These are phyloP conservation scores for Aureobasidium sp. DNA, from an alignment of 2,329 filamentous ascomycete genomes.

Conservation along the genomic window DNA sequence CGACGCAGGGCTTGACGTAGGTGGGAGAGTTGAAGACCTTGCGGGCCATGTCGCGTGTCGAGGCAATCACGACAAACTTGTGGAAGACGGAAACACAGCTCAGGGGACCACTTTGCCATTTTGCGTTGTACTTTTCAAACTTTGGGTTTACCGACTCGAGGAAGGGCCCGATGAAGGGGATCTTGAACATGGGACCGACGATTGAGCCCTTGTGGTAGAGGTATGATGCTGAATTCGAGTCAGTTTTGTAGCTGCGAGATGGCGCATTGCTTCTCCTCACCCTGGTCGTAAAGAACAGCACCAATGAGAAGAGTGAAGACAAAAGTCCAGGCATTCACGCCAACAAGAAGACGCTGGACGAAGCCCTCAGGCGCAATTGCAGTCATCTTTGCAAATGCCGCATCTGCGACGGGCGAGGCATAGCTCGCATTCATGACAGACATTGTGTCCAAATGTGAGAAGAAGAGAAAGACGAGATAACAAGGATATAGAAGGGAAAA, in stretches of 20 bases:
- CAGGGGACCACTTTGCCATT: slow-evolving; percentile 85
- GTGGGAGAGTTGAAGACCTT: slow-evolving; percentile 93
- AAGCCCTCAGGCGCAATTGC: slow-evolving; percentile 35
- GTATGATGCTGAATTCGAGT: slow-evolving; percentile 37
- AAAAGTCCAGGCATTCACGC: slow-evolving; percentile 58
- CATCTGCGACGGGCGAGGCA: slow-evolving; percentile 60
- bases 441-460: not conserved
- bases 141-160: slow-evolving; percentile 85
- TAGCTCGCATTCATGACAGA: slow-evolving; percentile 55
- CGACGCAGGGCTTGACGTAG: slow-evolving; percentile 93
- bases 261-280: slow-evolving; percentile 47
- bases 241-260: slow-evolving; percentile 14
- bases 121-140: slow-evolving; percentile 82
- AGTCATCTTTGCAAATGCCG: slow-evolving; percentile 52
- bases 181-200: slow-evolving; percentile 41
- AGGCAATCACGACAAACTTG: slow-evolving; percentile 99
- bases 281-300: slow-evolving; percentile 79
- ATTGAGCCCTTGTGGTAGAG: slow-evolving; percentile 41
- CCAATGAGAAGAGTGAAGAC: slow-evolving; percentile 62
- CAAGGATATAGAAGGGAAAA: not conserved
- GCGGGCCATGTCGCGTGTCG: slow-evolving; percentile 86
- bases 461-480: not conserved
- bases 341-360: slow-evolving; percentile 51
- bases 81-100: slow-evolving; percentile 99
- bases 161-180: slow-evolving; percentile 73